phyloP scores from a whole-genome alignment of 179 eudicot species.

The Nepenthes alata region DNA sequence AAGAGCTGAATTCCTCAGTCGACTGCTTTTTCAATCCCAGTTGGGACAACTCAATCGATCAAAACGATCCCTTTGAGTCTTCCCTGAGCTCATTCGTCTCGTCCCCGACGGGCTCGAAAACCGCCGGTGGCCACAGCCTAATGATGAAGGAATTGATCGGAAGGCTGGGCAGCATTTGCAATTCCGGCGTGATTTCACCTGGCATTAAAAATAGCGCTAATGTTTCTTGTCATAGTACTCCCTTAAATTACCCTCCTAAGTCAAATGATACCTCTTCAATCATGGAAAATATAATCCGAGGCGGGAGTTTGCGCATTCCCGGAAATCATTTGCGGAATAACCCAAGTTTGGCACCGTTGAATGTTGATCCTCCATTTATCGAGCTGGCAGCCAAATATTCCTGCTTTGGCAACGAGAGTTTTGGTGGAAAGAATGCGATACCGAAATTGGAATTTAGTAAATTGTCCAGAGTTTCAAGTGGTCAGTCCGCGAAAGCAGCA shows the following conservation, averaged over 20 bases:
- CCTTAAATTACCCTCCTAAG: conserved; percentile 69
- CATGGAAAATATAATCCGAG: not conserved
- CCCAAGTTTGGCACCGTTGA: conserved; percentile 6
- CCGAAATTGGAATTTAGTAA: not conserved
- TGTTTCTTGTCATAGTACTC: conserved; percentile 61
- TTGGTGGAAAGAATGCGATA: not conserved
- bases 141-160: conserved; percentile 70
- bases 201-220: conserved; percentile 15
- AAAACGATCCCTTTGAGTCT: conserved; percentile 70
- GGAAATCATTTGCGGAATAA: conserved; percentile 12
- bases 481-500: conserved; percentile 12
- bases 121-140: conserved; percentile 27
- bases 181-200: conserved; percentile 15
- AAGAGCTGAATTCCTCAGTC: conserved; percentile 9
- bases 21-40: conserved; percentile 21
- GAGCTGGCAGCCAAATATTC: conserved; percentile 8
- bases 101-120: conserved; percentile 37
- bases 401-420: conserved; percentile 1
- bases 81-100: conserved; percentile 81
- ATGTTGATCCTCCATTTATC: conserved; percentile 5
- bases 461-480: not conserved
- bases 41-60: conserved; percentile 45
- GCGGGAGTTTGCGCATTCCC: conserved; percentile 26
- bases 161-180: conserved; percentile 62
- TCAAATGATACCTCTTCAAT: conserved; percentile 8